Evolutionary conservation across 805 yeast species (phyloP), one percentile per base, ranked within the genome.

Genomic region (Pichia cabralensis): DNA sequence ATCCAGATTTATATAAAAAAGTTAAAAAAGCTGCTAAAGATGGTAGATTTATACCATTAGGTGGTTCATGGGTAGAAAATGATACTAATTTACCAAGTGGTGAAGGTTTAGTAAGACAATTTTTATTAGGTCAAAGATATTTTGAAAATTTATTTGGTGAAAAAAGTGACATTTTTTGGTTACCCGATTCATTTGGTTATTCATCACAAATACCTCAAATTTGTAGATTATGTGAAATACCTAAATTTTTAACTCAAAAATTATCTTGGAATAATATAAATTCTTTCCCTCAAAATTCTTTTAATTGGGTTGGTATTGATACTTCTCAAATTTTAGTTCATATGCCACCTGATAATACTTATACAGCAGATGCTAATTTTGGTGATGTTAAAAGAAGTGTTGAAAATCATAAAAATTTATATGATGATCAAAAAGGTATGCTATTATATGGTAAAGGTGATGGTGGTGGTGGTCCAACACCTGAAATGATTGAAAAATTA

Each of bases 401-500:
- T 36, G 60, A 64, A 18, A 89, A 85, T 50, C 94, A 92, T 60
- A 82, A 88, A 61, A 84, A 88, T 49, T 62, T 82, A 44, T 77
- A 85, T 38, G 74, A 76, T 41, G 86, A 78, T 36, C 89, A 82
- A 40, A 75, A 82, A 8, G 89, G 95, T 0, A 63, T 89, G 47
- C 61, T 92, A 51, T 63, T 86, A 28, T 92, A 73, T 48, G 98
- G 98, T 26, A 78, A 81, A 48, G 98, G 98, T 49, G 98, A 89
- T 55, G 98, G 98, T 48, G 98, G 98, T 42, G 98, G 98, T 44
- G 98, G 98, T 7, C 97, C 98, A 30, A 78, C 84, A 4, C 81
- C 82, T 26, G 95, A 83, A 50, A 88, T 86, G 95, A 50, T 89
- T 43, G 97, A 92, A 53, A 88, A 85, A 54, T 67, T 89, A 50